These are phyloP conservation scores for Achaetomiella virescens DNA, from an alignment of 495 filamentous ascomycete species.

Conservation along the genomic window DNA sequence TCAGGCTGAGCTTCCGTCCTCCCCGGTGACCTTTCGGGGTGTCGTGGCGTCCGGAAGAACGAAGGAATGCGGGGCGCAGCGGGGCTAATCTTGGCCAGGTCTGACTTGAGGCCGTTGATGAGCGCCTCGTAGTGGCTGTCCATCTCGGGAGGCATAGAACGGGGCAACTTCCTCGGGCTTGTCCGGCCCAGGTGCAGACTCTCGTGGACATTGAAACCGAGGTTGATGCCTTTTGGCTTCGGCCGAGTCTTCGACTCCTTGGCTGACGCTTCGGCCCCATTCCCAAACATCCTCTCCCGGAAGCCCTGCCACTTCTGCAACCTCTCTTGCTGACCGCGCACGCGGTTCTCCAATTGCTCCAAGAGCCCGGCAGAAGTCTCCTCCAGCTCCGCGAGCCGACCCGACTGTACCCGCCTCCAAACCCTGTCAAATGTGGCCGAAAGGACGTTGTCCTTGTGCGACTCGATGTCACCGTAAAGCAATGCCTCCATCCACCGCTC, in stretches of 20 bases:
- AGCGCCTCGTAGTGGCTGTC: slow-evolving; percentile 41
- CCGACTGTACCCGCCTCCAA: slow-evolving; percentile 55
- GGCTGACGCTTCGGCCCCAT: slow-evolving; percentile 17
- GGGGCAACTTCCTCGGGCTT: slow-evolving; percentile 24
- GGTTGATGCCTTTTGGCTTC: slow-evolving; percentile 37
- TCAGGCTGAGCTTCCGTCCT: slow-evolving; percentile 11
- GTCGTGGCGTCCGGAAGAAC: slow-evolving; percentile 24
- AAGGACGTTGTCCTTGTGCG: slow-evolving; percentile 56
- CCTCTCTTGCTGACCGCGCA: slow-evolving; percentile 55
- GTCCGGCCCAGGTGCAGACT: slow-evolving; percentile 26
- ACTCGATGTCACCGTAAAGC: slow-evolving; percentile 56
- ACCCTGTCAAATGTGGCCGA: slow-evolving; percentile 58
- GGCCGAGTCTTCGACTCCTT: slow-evolving; percentile 17
- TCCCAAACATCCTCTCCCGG: slow-evolving; percentile 43
- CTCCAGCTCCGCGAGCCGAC: slow-evolving; percentile 46
- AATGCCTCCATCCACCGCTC: slow-evolving; percentile 62
- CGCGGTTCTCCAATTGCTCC: slow-evolving; percentile 55
- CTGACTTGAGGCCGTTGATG: slow-evolving; percentile 34
- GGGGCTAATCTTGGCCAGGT: slow-evolving; percentile 30
- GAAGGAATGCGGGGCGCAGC: slow-evolving; percentile 4
- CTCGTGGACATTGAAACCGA: slow-evolving; percentile 47
- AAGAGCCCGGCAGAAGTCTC: slow-evolving; percentile 43
- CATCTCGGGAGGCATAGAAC: slow-evolving; percentile 13
- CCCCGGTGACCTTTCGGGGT: slow-evolving; percentile 4
- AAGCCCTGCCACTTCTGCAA: slow-evolving; percentile 70